Evolutionary conservation across 192 early-diverging fungal species (phyloP), one percentile per base, ranked within the genome.

Genomic region (Rhizoclosmatium globosum): DNA sequence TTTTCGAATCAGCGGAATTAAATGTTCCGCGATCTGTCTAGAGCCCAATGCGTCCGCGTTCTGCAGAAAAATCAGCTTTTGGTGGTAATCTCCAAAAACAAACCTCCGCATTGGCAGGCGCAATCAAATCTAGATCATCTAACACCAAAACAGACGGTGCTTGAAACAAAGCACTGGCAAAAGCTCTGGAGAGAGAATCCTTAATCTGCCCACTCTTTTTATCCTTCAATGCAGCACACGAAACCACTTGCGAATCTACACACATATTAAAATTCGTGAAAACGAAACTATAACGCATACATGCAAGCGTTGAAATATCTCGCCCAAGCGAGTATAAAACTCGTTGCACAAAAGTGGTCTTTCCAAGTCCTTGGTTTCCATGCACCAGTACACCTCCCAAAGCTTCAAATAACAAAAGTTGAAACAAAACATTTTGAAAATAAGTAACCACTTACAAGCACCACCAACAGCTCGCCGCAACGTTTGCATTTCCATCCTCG

Each of bases 71-170:
- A 38, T 13, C n/a, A 31, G 31, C 31, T 31, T 31, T 48, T 61
- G 39, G 43, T 39, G 2, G 17, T 38, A 19, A 2, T 23, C 15
- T 66, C 19, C 64, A 66, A 17, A 17, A 31, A 68, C 74, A 48
- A 81, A 92, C 90, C 83, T 93, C 94, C 21, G 93, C 87, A 74
- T 92, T 91, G 0, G 91, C 91, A 9, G 92, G 92, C 38, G 92
- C 86, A 43, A 95, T 75, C 13, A 87, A 81, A 79, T 95, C 94
- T 46, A 95, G 70, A 70, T 95, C 90, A 67, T 95, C 94, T 58
- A 94, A 87, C 38, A 95, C 82, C 9, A 95, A 62, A 17, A 95
- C 82, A 53, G 88, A 88, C n/a, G 94, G 94, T 3, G 87, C 80
- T 57, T 90, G 91, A 87, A 89, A 94, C 17, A 87, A 86, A n/a